A percentile compares a stretch with the other conserved stretches of the same genome.
Evolutionary conservation across 2,329 filamentous ascomycete species (phyloP).

Genomic region (Penicillium olsonii): DNA sequence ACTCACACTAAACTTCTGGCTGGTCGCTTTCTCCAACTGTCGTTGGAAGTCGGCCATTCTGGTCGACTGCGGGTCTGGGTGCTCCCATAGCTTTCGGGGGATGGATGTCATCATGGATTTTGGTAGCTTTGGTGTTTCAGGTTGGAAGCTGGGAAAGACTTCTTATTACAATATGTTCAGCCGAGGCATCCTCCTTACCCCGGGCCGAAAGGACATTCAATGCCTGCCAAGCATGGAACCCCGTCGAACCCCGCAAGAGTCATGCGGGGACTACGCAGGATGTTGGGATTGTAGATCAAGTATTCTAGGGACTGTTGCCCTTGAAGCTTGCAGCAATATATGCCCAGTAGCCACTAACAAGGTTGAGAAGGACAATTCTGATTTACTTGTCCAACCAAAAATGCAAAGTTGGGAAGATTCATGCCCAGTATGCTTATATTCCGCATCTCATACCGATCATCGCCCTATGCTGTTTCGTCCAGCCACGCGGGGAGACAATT

Average conservation of each 20-base stretch:
- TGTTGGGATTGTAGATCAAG: no score
- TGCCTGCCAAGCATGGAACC: not conserved
- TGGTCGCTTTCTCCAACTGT: constrained; percentile 17
- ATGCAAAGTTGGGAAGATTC: no score
- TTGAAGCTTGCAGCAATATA: no score
- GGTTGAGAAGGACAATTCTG: no score
- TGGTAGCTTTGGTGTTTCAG: no score
- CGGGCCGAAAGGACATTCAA: not conserved
- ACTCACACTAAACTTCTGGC: constrained; percentile 18
- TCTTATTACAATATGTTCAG: not conserved
- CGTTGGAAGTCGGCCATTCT: constrained; percentile 23
- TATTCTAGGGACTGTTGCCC: no score
- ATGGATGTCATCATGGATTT: constrained; percentile 1
- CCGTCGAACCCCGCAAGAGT: not conserved
- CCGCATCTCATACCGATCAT: no score
- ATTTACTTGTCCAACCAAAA: no score
- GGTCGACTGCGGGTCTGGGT: constrained; percentile 25
- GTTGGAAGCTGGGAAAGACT: not conserved
- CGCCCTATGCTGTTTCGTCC: not conserved
- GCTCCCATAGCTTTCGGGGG: constrained; percentile 28
- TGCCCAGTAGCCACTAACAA: no score
- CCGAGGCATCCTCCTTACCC: not conserved
- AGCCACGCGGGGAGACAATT: not conserved
- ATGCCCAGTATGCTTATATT: no score
- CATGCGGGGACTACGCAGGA: not conserved